These are phyloP conservation scores for Aeminium ludgeri DNA, from an alignment of 495 filamentous ascomycete genomes.

Conservation along the genomic window DNA sequence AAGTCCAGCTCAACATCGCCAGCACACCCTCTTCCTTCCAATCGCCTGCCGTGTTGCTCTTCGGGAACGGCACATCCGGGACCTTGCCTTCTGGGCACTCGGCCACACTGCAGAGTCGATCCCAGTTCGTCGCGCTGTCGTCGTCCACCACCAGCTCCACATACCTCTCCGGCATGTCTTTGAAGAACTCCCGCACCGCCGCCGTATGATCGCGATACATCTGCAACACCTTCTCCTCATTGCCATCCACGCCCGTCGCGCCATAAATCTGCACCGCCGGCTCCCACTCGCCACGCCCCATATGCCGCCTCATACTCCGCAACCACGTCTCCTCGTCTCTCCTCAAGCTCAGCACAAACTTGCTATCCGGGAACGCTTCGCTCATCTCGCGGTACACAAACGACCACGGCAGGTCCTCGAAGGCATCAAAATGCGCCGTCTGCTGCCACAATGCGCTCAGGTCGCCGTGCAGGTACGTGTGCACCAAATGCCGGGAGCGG, in stretches of 20 bases:
- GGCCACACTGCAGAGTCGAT: constrained; percentile 5
- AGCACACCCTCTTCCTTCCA: constrained; percentile 7
- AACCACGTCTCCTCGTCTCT: constrained; percentile 13
- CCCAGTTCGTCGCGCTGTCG: constrained; percentile 9
- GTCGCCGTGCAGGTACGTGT: constrained; percentile 9
- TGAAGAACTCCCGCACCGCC: constrained; percentile 6
- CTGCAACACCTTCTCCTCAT: constrained; percentile 8
- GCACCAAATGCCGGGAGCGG: constrained; percentile 10
- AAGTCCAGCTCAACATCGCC: constrained; percentile 1
- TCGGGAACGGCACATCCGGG: constrained; percentile 5
- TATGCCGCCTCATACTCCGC: constrained; percentile 6
- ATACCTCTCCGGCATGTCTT: constrained; percentile 6
- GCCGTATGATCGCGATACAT: constrained; percentile 9
- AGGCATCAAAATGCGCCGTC: constrained; percentile 10
- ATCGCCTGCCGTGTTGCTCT: constrained; percentile 10
- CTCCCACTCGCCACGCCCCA: constrained; percentile 4
- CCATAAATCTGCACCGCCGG: constrained; percentile 8
- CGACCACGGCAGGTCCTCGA: constrained; percentile 12
- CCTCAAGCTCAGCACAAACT: constrained; percentile 8
- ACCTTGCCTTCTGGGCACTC: constrained; percentile 1
- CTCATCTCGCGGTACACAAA: constrained; percentile 11
- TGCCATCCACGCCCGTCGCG: constrained; percentile 5
- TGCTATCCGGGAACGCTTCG: constrained; percentile 10
- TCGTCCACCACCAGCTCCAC: constrained; percentile 9
- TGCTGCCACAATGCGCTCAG: constrained; percentile 6